Conservation (phyloP, 306 rosid species). For the Rubus parviflorus region DNA sequence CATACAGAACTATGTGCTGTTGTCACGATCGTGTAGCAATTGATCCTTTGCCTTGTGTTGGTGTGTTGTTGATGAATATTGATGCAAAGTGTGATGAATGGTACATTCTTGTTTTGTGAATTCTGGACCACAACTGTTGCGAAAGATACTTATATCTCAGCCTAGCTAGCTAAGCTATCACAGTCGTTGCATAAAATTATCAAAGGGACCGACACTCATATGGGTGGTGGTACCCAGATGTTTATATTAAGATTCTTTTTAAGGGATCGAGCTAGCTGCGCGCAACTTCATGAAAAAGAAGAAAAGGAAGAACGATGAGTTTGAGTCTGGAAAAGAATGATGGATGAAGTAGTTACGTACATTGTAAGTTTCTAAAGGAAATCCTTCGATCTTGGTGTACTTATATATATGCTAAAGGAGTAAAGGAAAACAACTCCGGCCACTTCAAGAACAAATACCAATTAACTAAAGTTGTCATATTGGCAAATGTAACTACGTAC, state of each 20-base stretch:
- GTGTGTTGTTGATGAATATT: not conserved
- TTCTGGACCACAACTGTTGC: constrained; percentile 4
- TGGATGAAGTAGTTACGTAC: not conserved
- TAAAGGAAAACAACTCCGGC: too few species aligned
- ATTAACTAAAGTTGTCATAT: too few species aligned
- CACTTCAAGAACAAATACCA: too few species aligned
- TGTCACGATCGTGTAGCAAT: not conserved
- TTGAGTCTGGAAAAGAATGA: not conserved
- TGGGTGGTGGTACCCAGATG: constrained; percentile 8
- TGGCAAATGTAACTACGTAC: too few species aligned
- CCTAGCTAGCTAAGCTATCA: not conserved
- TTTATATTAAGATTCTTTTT: not conserved
- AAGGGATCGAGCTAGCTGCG: too few species aligned
- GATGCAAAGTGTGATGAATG: not conserved
- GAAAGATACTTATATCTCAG: not conserved
- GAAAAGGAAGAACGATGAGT: too few species aligned
- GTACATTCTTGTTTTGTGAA: not conserved
- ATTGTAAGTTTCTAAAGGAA: not conserved
- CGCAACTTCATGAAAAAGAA: not conserved
- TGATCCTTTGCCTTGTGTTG: not conserved
- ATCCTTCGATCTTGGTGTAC: not conserved
- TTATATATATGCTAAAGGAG: too few species aligned
- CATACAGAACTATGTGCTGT: not conserved
- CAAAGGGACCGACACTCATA: not conserved
- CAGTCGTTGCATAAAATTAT: not conserved